Conservation (phyloP, 164 flowering plant genomes). For the Annona cherimola region DNA sequence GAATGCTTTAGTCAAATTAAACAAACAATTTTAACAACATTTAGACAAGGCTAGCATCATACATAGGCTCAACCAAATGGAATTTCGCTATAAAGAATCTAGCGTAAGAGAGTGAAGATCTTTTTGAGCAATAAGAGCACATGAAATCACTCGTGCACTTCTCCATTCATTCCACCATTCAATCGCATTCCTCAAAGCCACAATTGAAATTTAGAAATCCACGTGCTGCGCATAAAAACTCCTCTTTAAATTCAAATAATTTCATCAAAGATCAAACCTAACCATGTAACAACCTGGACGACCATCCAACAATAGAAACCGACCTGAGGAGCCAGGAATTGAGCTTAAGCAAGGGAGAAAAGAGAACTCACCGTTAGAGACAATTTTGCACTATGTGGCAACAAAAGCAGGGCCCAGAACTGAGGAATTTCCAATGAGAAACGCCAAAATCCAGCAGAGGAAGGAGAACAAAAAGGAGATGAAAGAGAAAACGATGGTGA, state of each 20-base stretch:
- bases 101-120: no score
- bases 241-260: background rate
- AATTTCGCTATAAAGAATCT: no score
- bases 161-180: background rate
- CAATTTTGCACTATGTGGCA: conserved; percentile 62
- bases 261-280: background rate
- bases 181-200: background rate
- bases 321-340: background rate
- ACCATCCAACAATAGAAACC: background rate
- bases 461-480: conserved; percentile 27
- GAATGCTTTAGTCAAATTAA: no score
- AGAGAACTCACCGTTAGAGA: conserved; percentile 59
- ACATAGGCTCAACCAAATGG: no score
- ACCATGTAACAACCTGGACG: background rate
- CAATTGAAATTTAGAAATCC: background rate
- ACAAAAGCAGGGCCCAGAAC: conserved; percentile 38
- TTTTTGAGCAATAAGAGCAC: no score
- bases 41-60: no score
- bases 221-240: background rate
- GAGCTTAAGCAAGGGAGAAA: no score
- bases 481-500: conserved; percentile 31
- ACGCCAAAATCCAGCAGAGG: conserved; percentile 26
- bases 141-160: background rate
- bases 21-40: no score
- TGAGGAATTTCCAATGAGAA: conserved; percentile 28